Conservation (phyloP, 306 rosid species). For the Pachyrhizus erosus region DNA sequence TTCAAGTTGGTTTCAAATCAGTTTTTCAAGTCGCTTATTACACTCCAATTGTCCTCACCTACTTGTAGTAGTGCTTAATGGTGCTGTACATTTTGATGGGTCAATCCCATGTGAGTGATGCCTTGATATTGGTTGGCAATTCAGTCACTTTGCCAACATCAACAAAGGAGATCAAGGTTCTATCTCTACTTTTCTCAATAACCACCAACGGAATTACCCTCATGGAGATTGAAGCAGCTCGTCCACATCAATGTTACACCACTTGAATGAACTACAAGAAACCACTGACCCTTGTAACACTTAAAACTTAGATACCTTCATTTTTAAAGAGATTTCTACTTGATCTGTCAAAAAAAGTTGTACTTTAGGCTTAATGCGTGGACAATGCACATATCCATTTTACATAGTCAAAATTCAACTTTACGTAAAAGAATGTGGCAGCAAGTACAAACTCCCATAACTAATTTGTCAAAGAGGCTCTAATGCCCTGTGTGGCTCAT, state of each 20-base stretch:
- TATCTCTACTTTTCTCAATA: constrained; percentile 48
- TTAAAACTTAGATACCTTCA: constrained; percentile 39
- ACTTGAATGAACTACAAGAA: constrained; percentile 32
- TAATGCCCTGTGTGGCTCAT: too few relatives aligned
- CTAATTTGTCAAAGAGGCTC: too few relatives aligned
- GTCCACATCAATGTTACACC: constrained; percentile 44
- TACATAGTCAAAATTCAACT: neutral
- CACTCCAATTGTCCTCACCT: too few relatives aligned
- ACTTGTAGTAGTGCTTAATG: too few relatives aligned
- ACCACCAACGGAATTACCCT: constrained; percentile 51
- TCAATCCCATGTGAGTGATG: too few relatives aligned
- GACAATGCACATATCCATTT: neutral
- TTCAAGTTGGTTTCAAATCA: too few relatives aligned
- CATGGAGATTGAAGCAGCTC: constrained; percentile 48
- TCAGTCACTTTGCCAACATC: neutral
- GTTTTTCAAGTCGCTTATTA: too few relatives aligned
- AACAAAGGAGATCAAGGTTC: constrained; percentile 38
- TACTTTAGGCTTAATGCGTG: constrained; percentile 13
- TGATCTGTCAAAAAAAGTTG: constrained; percentile 50
- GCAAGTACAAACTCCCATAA: neutral
- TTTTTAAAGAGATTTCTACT: neutral
- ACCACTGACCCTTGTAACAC: constrained; percentile 6
- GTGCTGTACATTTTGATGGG: too few relatives aligned
- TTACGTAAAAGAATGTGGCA: neutral
- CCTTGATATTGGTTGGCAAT: too few relatives aligned